Evolutionary conservation across 345 rosid genomes (phyloP).

Genomic region (Citrus australasica): DNA sequence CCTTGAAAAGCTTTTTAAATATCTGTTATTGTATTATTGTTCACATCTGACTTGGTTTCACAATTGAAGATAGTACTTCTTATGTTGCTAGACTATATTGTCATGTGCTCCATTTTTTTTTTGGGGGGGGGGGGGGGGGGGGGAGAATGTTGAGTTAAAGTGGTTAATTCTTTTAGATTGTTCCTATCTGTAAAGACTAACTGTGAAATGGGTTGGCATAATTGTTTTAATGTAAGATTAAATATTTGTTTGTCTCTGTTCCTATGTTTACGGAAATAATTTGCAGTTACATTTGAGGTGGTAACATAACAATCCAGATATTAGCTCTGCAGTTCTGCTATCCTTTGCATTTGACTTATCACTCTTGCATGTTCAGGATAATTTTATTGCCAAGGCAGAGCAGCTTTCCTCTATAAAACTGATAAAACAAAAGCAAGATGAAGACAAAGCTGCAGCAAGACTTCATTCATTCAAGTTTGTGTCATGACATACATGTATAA

Average conservation of each 20-base stretch:
- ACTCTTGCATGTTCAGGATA: constrained; percentile 34
- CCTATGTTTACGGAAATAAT: background rate
- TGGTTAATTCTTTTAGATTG: background rate
- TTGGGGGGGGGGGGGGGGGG: too few species aligned
- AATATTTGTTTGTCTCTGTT: background rate
- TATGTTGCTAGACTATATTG: background rate
- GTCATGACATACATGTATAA: background rate
- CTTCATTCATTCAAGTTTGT: constrained; percentile 76
- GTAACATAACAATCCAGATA: background rate
- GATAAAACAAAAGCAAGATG: constrained; percentile 77
- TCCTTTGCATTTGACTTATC: constrained; percentile 3
- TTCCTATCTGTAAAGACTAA: background rate
- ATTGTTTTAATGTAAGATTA: background rate
- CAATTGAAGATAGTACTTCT: background rate
- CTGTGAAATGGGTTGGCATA: background rate
- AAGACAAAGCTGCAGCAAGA: constrained; percentile 56
- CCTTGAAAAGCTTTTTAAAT: background rate
- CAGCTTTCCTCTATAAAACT: constrained; percentile 61
- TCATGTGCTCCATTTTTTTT: background rate
- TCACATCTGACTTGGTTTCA: background rate
- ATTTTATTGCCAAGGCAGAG: constrained; percentile 52
- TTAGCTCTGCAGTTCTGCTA: background rate
- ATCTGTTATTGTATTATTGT: background rate
- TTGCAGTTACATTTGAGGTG: background rate
- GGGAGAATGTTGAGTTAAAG: background rate